Evolutionary conservation across 2,329 filamentous ascomycete species (phyloP).

Genomic region (Aspergillus sp.): DNA sequence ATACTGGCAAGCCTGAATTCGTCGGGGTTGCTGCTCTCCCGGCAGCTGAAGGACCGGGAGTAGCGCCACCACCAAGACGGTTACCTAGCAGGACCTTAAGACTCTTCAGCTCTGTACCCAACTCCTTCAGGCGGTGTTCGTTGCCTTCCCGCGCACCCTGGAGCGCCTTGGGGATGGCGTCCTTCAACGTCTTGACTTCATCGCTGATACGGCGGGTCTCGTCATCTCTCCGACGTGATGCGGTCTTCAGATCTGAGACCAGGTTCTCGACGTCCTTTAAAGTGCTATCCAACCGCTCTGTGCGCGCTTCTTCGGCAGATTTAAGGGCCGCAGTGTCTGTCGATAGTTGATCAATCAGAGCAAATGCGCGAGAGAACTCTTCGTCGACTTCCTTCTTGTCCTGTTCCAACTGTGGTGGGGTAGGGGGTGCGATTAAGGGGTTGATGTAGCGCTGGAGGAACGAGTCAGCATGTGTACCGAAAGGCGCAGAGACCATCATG

Average conservation of each 20-base stretch:
- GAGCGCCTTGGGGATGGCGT: constrained; percentile 79
- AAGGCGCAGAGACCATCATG: no score
- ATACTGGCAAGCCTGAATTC: constrained; percentile 9
- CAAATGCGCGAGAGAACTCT: constrained; percentile 85
- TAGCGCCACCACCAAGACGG: constrained; percentile 41
- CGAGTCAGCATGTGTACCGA: constrained; percentile 7
- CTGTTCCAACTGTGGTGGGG: constrained; percentile 83
- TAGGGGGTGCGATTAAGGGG: constrained; percentile 85
- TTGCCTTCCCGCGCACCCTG: constrained; percentile 78
- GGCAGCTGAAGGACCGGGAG: constrained; percentile 20
- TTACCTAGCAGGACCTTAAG: constrained; percentile 77
- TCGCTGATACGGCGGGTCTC: constrained; percentile 79
- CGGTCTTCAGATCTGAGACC: constrained; percentile 69
- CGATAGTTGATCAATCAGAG: constrained; percentile 80
- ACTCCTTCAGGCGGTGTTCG: constrained; percentile 71
- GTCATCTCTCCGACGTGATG: constrained; percentile 73
- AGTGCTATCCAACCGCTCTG: constrained; percentile 71
- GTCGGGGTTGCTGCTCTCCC: constrained; percentile 23
- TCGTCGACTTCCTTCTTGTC: constrained; percentile 91
- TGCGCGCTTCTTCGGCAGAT: constrained; percentile 73
- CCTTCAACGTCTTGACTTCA: constrained; percentile 73
- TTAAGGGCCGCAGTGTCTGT: constrained; percentile 87
- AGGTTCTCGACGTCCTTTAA: constrained; percentile 78
- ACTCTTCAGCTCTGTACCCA: constrained; percentile 81
- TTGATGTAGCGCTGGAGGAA: constrained; percentile 68